Evolutionary conservation across 331 rosid genomes (phyloP).

Genomic region (Phaseolus coccineus): DNA sequence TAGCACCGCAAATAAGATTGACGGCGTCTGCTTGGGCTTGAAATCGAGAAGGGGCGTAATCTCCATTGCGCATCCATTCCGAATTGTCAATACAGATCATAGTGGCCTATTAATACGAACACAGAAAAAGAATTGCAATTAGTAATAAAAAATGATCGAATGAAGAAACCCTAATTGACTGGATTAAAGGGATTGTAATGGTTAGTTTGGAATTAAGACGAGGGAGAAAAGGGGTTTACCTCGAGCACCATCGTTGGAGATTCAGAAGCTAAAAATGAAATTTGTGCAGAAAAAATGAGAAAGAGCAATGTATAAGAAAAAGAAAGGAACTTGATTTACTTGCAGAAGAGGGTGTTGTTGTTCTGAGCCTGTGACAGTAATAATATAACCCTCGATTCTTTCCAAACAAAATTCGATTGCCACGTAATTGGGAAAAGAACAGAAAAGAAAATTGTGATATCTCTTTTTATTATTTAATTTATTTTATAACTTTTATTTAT

Average conservation of each 20-base stretch:
- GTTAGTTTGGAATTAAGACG: neutral
- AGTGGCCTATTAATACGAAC: constrained; percentile 65
- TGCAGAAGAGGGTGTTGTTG: neutral
- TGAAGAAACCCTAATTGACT: constrained; percentile 63
- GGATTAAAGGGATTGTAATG: neutral
- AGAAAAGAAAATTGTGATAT: neutral
- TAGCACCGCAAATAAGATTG: constrained; percentile 94
- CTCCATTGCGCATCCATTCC: constrained; percentile 99
- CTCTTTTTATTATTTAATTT: too few species aligned
- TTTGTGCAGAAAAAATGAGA: neutral
- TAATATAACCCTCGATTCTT: neutral
- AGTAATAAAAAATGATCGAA: neutral
- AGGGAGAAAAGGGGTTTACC: constrained; percentile 49
- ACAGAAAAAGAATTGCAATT: neutral
- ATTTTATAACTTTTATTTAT: too few species aligned
- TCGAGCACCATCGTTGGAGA: constrained; percentile 88
- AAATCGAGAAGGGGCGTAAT: constrained; percentile 83
- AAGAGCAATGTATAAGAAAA: neutral
- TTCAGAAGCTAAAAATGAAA: constrained; percentile 45
- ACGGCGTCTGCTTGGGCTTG: constrained; percentile 92
- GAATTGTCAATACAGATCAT: constrained; percentile 95
- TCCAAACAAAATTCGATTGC: neutral
- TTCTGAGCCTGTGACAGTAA: neutral
- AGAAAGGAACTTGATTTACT: neutral
- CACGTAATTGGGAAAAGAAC: neutral